Percentiles rank a stretch among this genome's conserved stretches.
Conservation (phyloP, 192 early-diverging fungal genomes). For the Umbelopsis ramanniana region DNA sequence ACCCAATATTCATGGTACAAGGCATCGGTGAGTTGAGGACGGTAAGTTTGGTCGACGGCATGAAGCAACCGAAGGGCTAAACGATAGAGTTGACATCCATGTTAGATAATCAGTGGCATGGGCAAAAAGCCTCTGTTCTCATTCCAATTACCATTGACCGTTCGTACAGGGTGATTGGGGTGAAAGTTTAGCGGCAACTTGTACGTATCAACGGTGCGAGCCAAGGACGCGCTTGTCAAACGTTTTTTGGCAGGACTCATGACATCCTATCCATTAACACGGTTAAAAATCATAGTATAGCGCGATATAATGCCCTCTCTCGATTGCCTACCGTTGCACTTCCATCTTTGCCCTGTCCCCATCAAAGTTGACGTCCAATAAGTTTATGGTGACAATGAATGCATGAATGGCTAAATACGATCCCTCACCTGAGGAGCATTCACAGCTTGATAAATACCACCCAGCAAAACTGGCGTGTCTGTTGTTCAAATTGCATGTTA, state of each 20-base stretch:
- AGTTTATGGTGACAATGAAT: background rate
- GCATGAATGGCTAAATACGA: background rate
- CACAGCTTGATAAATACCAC: slow-evolving; percentile 23
- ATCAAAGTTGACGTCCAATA: background rate
- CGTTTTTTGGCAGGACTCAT: slow-evolving; percentile 20
- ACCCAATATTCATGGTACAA: slow-evolving; percentile 34
- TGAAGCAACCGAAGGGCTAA: slow-evolving; percentile 30
- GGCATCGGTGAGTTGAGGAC: slow-evolving; percentile 27
- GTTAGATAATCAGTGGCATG: too few species aligned
- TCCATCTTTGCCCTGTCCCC: slow-evolving; percentile 10
- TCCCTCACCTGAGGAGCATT: slow-evolving; percentile 21
- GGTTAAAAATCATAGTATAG: too few species aligned
- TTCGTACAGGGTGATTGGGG: slow-evolving; percentile 27
- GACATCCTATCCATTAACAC: slow-evolving; percentile 11
- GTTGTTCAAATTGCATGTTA: background rate
- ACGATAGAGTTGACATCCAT: too few species aligned
- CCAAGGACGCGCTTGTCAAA: background rate
- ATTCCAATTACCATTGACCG: slow-evolving; percentile 25
- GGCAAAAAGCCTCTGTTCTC: background rate
- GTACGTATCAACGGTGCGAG: slow-evolving; percentile 14
- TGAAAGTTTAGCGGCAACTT: slow-evolving; percentile 35
- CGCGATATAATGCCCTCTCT: background rate
- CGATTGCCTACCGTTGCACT: slow-evolving; percentile 21
- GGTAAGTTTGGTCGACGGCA: slow-evolving; percentile 21
- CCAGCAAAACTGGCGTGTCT: slow-evolving; percentile 17